phyloP scores from a whole-genome alignment of 2,329 filamentous ascomycete species.

The Colletotrichum melonis region DNA sequence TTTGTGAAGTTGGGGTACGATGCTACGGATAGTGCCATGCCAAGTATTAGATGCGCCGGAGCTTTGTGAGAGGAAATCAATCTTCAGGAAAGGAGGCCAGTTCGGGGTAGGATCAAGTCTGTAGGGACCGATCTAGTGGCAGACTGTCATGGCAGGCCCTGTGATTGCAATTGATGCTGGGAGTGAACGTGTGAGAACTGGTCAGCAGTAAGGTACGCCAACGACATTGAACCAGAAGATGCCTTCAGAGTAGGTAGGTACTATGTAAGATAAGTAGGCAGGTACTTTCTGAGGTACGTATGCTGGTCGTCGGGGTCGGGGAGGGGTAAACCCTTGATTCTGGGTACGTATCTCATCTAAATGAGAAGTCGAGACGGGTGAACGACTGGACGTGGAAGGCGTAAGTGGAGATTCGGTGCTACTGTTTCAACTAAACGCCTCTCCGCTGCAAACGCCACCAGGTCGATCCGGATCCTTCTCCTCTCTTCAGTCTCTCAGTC shows the following conservation, averaged over 20 bases:
- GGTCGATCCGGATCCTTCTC: slow-evolving; percentile 23
- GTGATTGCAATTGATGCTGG: neutral
- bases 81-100: neutral
- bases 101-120: neutral
- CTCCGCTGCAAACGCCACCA: slow-evolving; percentile 31
- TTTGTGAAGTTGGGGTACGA: neutral
- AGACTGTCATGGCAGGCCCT: neutral
- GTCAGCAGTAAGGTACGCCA: too few relatives aligned
- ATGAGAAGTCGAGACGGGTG: slow-evolving; percentile 7
- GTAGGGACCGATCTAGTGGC: slow-evolving; percentile 9
- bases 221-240: neutral
- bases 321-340: neutral
- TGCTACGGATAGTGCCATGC: neutral
- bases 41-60: neutral
- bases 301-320: too few relatives aligned
- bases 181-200: neutral
- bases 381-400: neutral
- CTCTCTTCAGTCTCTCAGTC: neutral
- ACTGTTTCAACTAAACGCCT: slow-evolving; percentile 36
- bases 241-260: neutral
- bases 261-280: neutral
- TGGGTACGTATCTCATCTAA: slow-evolving; percentile 19
- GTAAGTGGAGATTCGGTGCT: slow-evolving; percentile 6
- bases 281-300: neutral
- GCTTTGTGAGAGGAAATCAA: neutral